Base-by-base conservation (phyloP, 176 grass and related monocot genomes). In the Ensete ventricosum region DNA sequence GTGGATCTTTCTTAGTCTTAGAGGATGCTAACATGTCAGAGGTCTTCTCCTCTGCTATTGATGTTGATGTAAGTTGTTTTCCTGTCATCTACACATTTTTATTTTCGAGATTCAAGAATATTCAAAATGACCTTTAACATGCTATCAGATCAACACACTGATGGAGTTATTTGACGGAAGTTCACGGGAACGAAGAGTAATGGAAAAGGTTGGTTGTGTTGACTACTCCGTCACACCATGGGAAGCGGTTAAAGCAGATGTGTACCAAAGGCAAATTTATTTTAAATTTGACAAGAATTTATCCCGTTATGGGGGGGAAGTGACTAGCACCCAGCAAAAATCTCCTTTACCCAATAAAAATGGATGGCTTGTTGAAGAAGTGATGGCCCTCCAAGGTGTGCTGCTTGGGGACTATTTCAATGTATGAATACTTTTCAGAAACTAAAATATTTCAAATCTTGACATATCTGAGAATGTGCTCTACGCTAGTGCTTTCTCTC, bases 331-430 rank as follows among this genome's bases (percentile, higher is more conserved):
- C 12, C 95, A 98, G 71, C 84, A 89, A 73, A 98, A 93, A 73
- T 82, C 86, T 79, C 86, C 72, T 74, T 78, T 93, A 21, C 75
- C 84, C 71, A 85, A 88, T 87, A 89, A 81, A 52, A 87, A 84
- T 66, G 95, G 95, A 49, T 98, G 95, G 90, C 77, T 87, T 74
- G 87, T 98, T 62, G 90, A 98, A 76, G 90, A 98, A 77, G 88
- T 89, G 64, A 89, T 82, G 86, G 83, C 89, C 52, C 88, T 93
- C 60, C 94, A 91, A 84, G 88, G 95, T 19, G 88, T 98, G 50
- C 74, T 98, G 29, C 90, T 98, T 22, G 95, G 88, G 2, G 90
- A 93, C 82, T 91, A 85, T 78, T 98, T 91, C 81, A 98, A 85
- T 82, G 95, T 98, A 78, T 76, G 90, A 14, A 63, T n/a, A 9